Base-by-base conservation (phyloP, 345 rosid species). In the Arabis alpina region DNA sequence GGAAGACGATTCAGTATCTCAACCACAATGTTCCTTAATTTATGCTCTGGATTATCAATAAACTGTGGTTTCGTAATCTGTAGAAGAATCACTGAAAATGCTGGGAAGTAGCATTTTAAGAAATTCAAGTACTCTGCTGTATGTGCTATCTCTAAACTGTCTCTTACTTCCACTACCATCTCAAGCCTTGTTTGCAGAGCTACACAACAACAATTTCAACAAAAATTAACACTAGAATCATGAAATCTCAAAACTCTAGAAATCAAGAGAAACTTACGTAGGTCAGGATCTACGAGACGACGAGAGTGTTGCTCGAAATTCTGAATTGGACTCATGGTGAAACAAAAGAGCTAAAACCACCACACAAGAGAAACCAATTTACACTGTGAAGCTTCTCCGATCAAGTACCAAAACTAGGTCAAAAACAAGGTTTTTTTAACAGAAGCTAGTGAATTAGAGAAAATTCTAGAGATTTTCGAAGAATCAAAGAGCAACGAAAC, bases 111-210 rank as follows among this genome's bases (percentile, higher is more conserved):
- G 67, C 97, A 90, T 80, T 83, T 95, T 10, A 95, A 83, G 70
- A 95, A 95, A 77, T 95, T 95, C 77, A 88, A 81, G 75, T 95
- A 95, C 82, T 90, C 99, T 1, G 99, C 91, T 0, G 99, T 90
- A 75, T 95, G 97, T 0, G 97, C 98, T 66, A 95, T 95, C 92
- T 95, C 99, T 10, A 95, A 79, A 77, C 98, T 95, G 78, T 95
- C 98, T 14, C 98, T 90, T 15, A 95, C 98, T 75, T 90, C 99
- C 86, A 92, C 88, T 14, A 85, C 98, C 92, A 90, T 87, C 80
- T 83, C 87, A 13, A 88, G 85, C 88, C 98, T 95, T 37, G 80
- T 37, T 55, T 84, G 91, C 32, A 90, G 86, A 47, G 85, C 98
- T 95, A 87, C 81, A 80, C 32, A 55, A 56, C 57, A 7, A 68